Base-by-base conservation (phyloP, 371 early-diverging fungal species). In the Gilbertella persicaria region DNA sequence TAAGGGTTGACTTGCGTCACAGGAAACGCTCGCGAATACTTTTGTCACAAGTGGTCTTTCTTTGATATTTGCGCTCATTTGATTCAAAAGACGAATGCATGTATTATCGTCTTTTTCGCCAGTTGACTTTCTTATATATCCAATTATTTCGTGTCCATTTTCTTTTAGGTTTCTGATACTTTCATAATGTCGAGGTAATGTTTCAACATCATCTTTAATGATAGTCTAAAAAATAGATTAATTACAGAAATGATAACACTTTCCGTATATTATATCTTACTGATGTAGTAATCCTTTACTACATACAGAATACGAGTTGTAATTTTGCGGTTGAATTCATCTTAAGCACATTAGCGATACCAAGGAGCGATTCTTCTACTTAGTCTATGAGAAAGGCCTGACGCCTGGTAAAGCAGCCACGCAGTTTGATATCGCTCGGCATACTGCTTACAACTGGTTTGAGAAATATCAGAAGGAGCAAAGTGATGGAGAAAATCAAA, bases 201-300 rank as follows among this genome's bases (percentile, higher is more conserved):
- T 20, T 39, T 49, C 50, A 49, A 49, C 39, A 39, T 37, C 35
- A 17, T 16, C 40, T 16, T 49, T 26, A 16, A 49, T 49, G n/a
- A 49, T 49, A 49, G 9, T 48, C 59, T 53, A 43, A 59, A 20
- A 26, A 47, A 48, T 33, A 58, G 45, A 45, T 58, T 50, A 58
- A 19, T 50, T 39, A 58, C 38, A 43, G 43, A 47, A 37, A 40
- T 37, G 48, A 47, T 42, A 53, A 43, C 53, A 59, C 4, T 23
- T 50, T 53, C 36, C 29, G 23, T 48, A 59, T 43, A 48, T 33
- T 59, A 53, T 47, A 49, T 60, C 50, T 60, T 53, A 60, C 54
- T 26, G 54, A 60, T 44, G 45, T 43, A 53, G 23, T 49, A 24
- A 44, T 49, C 45, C 40, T 60, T 59, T 29, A 53, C 26, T 48